Percentiles rank a stretch among this genome's conserved stretches.
Evolutionary conservation across 345 rosid species (phyloP).

Genomic region (Ricinus communis): DNA sequence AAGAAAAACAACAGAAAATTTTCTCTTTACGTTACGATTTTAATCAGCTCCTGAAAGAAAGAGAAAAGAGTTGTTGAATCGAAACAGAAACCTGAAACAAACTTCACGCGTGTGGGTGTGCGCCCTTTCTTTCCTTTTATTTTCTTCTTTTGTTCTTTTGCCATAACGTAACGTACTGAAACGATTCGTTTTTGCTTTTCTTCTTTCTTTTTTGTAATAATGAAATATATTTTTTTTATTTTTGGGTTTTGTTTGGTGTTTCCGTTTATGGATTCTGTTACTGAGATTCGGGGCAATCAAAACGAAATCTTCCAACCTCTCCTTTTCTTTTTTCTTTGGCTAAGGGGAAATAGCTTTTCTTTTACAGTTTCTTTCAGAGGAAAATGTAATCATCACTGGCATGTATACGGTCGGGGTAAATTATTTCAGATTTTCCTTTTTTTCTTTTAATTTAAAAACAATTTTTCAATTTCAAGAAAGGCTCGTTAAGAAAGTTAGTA

Average conservation of each 20-base stretch:
- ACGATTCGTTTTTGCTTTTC: not conserved
- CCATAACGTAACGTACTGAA: constrained; percentile 8
- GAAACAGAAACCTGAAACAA: constrained; percentile 22
- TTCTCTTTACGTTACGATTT: not conserved
- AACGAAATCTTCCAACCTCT: no score
- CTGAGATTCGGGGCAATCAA: constrained; percentile 37
- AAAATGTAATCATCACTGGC: no score
- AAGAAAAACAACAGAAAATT: no score
- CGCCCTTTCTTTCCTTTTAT: no score
- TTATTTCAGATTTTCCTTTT: no score
- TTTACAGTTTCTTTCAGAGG: no score
- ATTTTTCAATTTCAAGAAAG: no score
- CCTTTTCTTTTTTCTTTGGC: no score
- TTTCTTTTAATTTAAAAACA: no score
- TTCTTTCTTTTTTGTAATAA: no score
- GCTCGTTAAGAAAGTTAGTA: no score
- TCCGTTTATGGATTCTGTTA: constrained; percentile 22
- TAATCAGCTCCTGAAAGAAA: not conserved
- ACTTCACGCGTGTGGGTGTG: constrained; percentile 28
- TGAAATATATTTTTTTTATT: not conserved
- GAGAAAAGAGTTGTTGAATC: constrained; percentile 23
- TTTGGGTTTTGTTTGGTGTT: not conserved
- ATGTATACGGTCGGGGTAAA: no score
- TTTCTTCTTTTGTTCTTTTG: not conserved
- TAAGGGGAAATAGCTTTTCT: not conserved